Base-by-base conservation (phyloP, 129 eudicot species). In the Lactuca sativa region DNA sequence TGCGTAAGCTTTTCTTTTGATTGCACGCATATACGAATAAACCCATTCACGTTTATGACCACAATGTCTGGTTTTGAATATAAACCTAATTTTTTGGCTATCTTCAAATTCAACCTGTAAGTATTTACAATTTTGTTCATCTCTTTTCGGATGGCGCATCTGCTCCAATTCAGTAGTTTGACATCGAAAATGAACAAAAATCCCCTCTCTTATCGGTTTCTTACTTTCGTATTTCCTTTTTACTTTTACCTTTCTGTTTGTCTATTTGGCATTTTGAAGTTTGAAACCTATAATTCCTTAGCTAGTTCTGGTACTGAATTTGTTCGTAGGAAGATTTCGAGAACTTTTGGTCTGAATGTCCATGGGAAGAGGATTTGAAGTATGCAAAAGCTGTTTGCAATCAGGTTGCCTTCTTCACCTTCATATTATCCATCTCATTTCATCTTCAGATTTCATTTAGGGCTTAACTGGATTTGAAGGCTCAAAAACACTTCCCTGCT, bases 341-440 rank as follows among this genome's bases (percentile, higher is more conserved):
- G 32, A 93, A 89, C 66, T 93, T 82, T 61, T 93, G 98, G 98
- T 85, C 92, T 7, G 95, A 89, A 67, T 93, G 98, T 79, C 98
- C 98, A 1, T 89, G 98, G 98, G 98, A 89, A 80, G 95, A 86
- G n/a, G 98, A 93, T 83, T 75, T 93, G 53, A 87, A 70, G 69
- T 89, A 93, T 74, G 98, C 95, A 34, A 84, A 83, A 74, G 90
- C 95, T 80, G 98, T 93, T 69, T 93, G 98, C 78, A 83, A 73
- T 85, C 98, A 93, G 98, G 98, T 92, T 38, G 15, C 13, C 56
- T 53, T 75, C 41, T 61, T 66, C 32, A 15, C 15, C 14, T 71
- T 32, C 36, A 38, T 15, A 2, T 73, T 56, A 37, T 71, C 33
- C 9, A 47, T 47, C 48, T 79, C 34, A 5, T 61, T 6, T 48